Evolutionary conservation across 139 green algal genomes (phyloP), one percentile per base, ranked within the genome.

Genomic region (Tetraselmis striata): DNA sequence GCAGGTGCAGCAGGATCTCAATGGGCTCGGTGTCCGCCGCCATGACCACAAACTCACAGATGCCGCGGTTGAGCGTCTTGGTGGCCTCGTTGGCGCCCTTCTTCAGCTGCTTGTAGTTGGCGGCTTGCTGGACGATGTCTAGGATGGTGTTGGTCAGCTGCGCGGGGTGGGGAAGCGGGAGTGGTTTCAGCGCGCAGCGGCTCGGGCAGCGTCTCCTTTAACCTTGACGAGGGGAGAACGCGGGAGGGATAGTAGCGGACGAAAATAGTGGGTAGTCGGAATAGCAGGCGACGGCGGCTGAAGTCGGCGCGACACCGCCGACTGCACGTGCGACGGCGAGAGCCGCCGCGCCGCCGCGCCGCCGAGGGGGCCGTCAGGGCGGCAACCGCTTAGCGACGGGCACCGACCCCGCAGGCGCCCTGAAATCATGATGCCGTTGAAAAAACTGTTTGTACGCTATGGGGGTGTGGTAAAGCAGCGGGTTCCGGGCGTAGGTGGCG

Each of bases 31-130:
- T 97, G 86, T 99, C 97, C 2, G 96, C 97, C 5, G 97, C 96
- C 95, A 99, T 97, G 0, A 99, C 94, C 28, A 92, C 78, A 45
- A 31, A 74, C 89, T 99, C 97, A 27, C 90, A 92, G 83, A 99
- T 99, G 59, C 97, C 97, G 80, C 95, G 88, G 86, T 98, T 98
- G 26, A 98, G 87, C 11, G 94, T 97, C 88, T 98, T 98, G 79
- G 94, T 98, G 0, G 24, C 76, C 87, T 99, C 97, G 88, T 99
- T 99, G 31, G 97, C 97, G 11, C 97, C 97, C 89, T 99, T 99
- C 85, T 97, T 97, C n/a, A 99, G 92, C 92, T 99, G 97, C 91
- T 98, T 98, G 88, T 99, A 99, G 91, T 98, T 99, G 32, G 91
- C 84, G 31, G 95, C 95, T 88, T 99, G 96, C 89, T 99, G 96